Base-by-base conservation (phyloP, 192 early-diverging fungal genomes). In the Gaertneriomyces sp. region DNA sequence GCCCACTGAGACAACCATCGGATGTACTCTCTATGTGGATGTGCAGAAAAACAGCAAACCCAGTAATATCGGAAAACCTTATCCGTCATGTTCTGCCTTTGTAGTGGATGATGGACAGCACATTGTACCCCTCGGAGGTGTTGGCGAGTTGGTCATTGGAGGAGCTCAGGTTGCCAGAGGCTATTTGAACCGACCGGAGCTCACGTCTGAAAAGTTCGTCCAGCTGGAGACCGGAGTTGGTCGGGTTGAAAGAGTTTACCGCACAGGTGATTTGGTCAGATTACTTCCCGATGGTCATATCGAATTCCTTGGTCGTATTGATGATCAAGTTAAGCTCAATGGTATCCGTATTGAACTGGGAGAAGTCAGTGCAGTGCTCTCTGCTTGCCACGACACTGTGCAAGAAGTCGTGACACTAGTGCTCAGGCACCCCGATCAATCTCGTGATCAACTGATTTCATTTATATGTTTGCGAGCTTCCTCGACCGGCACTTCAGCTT, bases 121-220 rank as follows among this genome's bases (percentile, higher is more conserved):
- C n/a, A 50, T 68, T 4, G 61, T 81, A 0, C 77, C 77, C 4
- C 45, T 58, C 39, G 80, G 80, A 12, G 64, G 17, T 33, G 38
- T 74, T 17, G 80, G 80, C 4, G 80, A 81, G 45, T 62, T 81
- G 2, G 75, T 50, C 47, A 62, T 81, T 16, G 75, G 72, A 6
- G 80, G 80, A 2, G 40, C 50, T 9, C 64, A 76, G 10, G 76
- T 81, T 49, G 62, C 67, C 5, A 59, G 40, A 5, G 81, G 79
- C 6, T 82, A 82, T 61, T 5, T 82, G 3, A 71, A 67, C 33
- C 61, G 71, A 9, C 71, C 64, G 17, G 77, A 76, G 12, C 58
- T 76, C 46, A 82, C 72, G 17, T 56, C 43, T 12, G 53, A 68
- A 56, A 59, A 56, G 17, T 82, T 82, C 46, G 42, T 66, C 20